Conservation (phyloP, 108 stramenopile genomes). For the Fragilaria crotonensis region DNA sequence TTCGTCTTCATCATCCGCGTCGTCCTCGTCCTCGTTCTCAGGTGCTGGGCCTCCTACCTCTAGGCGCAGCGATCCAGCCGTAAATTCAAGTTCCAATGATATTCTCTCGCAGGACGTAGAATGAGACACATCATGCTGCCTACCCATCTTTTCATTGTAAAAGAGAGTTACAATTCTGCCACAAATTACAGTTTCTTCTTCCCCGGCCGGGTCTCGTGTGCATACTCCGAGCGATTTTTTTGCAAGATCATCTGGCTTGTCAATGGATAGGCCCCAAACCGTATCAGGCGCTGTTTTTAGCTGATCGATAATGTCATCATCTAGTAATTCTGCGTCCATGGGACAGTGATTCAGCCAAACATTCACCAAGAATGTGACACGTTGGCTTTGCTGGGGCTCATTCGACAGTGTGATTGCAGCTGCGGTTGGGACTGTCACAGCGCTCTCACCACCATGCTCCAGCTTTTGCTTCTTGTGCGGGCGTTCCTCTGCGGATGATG, state of each 20-base stretch:
- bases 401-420: background rate
- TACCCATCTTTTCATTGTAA: conserved; percentile 57
- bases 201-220: conserved; percentile 47
- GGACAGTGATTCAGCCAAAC: conserved; percentile 88
- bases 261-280: conserved; percentile 29
- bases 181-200: conserved; percentile 67
- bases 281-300: conserved; percentile 20
- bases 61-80: conserved; percentile 34
- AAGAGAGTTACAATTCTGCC: conserved; percentile 46
- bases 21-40: conserved; percentile 35
- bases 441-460: background rate
- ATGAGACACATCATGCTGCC: conserved; percentile 36
- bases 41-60: conserved; percentile 38
- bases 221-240: conserved; percentile 10
- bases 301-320: conserved; percentile 52
- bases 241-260: conserved; percentile 16
- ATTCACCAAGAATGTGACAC: conserved; percentile 86
- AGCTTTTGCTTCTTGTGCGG: conserved; percentile 20
- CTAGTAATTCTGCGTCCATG: conserved; percentile 69
- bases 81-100: conserved; percentile 30
- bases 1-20: conserved; percentile 16
- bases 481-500: conserved; percentile 15
- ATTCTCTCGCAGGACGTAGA: conserved; percentile 17
- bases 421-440: background rate
- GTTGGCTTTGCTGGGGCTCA: conserved; percentile 12